phyloP scores from a whole-genome alignment of 805 yeast species.

The Priceomyces haplophilus region DNA sequence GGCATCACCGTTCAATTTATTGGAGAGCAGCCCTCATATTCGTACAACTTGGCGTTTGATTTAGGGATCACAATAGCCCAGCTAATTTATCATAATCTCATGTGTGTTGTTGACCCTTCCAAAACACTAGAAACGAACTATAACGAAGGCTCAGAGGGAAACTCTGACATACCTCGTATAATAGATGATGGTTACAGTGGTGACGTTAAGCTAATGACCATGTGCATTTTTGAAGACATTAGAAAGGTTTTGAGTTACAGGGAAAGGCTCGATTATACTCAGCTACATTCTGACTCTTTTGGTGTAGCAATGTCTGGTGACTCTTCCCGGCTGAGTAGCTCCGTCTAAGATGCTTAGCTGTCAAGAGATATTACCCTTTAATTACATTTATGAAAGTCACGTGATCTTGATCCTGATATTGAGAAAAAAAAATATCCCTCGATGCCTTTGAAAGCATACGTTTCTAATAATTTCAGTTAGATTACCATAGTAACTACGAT shows the following conservation, averaged over 20 bases:
- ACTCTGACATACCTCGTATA: background rate
- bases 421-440: slow-evolving; percentile 2
- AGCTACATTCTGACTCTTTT: background rate
- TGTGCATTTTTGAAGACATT: slow-evolving; percentile 22
- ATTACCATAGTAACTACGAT: background rate
- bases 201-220: slow-evolving; percentile 27
- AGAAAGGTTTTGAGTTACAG: slow-evolving; percentile 10
- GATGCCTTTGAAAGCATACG: slow-evolving; percentile 1
- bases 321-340: background rate
- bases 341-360: background rate
- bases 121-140: slow-evolving; percentile 19
- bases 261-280: slow-evolving; percentile 8
- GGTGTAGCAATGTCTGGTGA: background rate
- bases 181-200: slow-evolving; percentile 41
- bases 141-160: background rate
- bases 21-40: slow-evolving; percentile 34
- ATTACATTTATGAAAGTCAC: background rate
- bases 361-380: too few species aligned
- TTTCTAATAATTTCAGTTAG: background rate
- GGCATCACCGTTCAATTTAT: slow-evolving; percentile 35
- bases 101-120: slow-evolving; percentile 32
- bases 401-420: background rate
- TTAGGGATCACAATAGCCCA: slow-evolving; percentile 24
- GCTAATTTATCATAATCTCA: slow-evolving; percentile 29
- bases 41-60: slow-evolving; percentile 27